These are phyloP conservation scores for Panus rudis DNA, from an alignment of 768 basidiomycete genomes.

Conservation along the genomic window DNA sequence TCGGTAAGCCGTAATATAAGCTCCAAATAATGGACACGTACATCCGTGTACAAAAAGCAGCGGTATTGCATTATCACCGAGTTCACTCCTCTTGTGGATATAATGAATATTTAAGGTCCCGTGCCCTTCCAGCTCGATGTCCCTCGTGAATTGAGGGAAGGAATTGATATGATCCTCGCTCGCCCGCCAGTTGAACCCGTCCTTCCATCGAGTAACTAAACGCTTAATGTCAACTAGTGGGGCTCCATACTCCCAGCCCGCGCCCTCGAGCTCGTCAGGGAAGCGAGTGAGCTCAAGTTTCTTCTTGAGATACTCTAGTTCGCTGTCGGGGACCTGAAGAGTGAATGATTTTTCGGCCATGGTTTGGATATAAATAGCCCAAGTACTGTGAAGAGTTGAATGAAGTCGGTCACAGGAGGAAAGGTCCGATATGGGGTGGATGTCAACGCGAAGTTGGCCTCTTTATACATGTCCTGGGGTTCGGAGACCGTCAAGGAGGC, in stretches of 20 bases:
- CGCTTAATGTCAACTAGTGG: constrained; percentile 44
- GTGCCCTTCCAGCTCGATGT: constrained; percentile 41
- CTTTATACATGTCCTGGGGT: too few species aligned
- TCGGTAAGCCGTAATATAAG: background rate
- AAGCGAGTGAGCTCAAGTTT: background rate
- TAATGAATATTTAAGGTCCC: constrained; percentile 50
- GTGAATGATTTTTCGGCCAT: background rate
- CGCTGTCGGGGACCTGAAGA: background rate
- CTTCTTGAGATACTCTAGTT: background rate
- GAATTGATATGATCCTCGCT: constrained; percentile 46
- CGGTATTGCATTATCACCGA: constrained; percentile 39
- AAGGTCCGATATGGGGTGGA: too few species aligned
- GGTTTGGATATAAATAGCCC: too few species aligned
- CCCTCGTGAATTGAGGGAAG: constrained; percentile 48
- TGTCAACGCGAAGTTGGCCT: too few species aligned
- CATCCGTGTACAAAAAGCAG: constrained; percentile 59
- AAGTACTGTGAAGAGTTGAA: too few species aligned
- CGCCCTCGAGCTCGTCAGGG: constrained; percentile 6
- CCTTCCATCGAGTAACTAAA: constrained; percentile 42
- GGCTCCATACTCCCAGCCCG: constrained; percentile 23
- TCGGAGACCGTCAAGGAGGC: too few species aligned
- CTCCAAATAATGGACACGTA: constrained; percentile 17
- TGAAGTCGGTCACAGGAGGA: too few species aligned
- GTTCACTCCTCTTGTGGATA: constrained; percentile 44
- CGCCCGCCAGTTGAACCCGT: constrained; percentile 49